Evolutionary conservation across 176 grass and related monocot genomes (phyloP).

Genomic region (Avena insularis): DNA sequence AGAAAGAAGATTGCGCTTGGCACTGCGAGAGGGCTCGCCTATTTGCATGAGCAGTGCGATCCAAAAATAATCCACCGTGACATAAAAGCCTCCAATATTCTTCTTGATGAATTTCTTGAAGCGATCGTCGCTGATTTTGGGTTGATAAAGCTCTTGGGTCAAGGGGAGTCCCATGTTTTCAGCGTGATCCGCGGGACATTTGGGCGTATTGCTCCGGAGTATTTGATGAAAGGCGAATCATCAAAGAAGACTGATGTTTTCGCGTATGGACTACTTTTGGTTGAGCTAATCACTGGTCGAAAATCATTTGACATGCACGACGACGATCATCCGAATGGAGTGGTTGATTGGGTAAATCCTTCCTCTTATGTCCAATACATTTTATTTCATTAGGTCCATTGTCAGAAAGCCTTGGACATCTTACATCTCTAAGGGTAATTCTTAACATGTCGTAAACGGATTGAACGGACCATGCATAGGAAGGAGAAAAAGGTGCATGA

Average conservation of each 20-base stretch:
- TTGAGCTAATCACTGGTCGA: slow-evolving; percentile 81
- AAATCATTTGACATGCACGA: slow-evolving; percentile 55
- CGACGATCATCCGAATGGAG: slow-evolving; percentile 63
- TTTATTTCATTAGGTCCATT: slow-evolving; percentile 8
- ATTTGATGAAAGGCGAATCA: slow-evolving; percentile 47
- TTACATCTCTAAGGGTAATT: not conserved
- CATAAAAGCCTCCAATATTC: slow-evolving; percentile 89
- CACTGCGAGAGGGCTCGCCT: slow-evolving; percentile 60
- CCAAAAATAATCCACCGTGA: slow-evolving; percentile 88
- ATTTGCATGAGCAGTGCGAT: slow-evolving; percentile 87
- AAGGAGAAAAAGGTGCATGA: slow-evolving; percentile 1
- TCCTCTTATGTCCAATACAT: not conserved
- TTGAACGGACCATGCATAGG: not conserved
- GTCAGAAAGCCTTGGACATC: not conserved
- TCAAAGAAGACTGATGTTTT: slow-evolving; percentile 93
- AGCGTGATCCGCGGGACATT: slow-evolving; percentile 66
- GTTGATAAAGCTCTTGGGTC: slow-evolving; percentile 79
- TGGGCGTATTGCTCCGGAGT: slow-evolving; percentile 84
- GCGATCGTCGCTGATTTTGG: slow-evolving; percentile 89
- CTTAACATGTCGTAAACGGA: not conserved
- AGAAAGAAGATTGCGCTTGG: slow-evolving; percentile 81
- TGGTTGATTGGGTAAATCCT: slow-evolving; percentile 69
- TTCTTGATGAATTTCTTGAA: slow-evolving; percentile 82
- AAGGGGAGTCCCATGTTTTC: slow-evolving; percentile 66
- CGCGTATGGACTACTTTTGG: slow-evolving; percentile 76